Evolutionary conservation across 345 rosid species (phyloP), one percentile per base, ranked within the genome.

Genomic region (Euphorbia lathyris): DNA sequence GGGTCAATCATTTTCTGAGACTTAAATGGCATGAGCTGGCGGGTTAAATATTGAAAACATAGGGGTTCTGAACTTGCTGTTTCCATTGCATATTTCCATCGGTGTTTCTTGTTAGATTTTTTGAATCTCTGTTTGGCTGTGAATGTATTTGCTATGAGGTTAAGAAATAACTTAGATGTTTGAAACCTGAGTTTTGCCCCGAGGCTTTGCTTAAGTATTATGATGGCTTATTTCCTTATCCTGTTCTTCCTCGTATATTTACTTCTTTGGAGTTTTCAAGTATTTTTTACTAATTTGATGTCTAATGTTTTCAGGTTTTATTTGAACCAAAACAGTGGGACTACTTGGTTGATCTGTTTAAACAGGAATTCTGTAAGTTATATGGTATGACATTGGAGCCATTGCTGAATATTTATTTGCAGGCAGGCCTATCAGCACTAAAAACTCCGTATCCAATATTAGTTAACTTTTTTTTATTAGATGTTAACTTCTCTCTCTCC

Each of bases 351-450:
- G 82, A 88, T 58, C 96, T 86, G 73, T 95, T 95, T 76, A 90
- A 87, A 80, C 92, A 86, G 78, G 99, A 95, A 78, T 90, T 95
- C 84, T 92, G 88, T 88, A 86, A 78, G 85, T 75, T 95, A 68
- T 90, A 92, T 80, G 99, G 99, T 86, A 95, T 95, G 98, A 86
- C 99, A 20, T 71, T 84, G 62, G 98, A 92, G 82, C 97, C 99
- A 20, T 76, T 95, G 76, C 77, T 95, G 77, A 92, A 87, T 81
- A 95, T 95, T 61, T 95, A 85, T 77, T 80, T 95, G 65, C 98
- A 95, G 81, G 98, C 97, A 69, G 99, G 99, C 79, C 82, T 95
- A 80, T 95, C 96, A 70, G 94, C 98, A 4, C 74, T 95, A 76
- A 95, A 95, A 82, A 90, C 99, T 68, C 91, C 94, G 98, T 92